Evolutionary conservation across 2,329 filamentous ascomycete genomes (phyloP).

Genomic region (Tolypocladium sp.): DNA sequence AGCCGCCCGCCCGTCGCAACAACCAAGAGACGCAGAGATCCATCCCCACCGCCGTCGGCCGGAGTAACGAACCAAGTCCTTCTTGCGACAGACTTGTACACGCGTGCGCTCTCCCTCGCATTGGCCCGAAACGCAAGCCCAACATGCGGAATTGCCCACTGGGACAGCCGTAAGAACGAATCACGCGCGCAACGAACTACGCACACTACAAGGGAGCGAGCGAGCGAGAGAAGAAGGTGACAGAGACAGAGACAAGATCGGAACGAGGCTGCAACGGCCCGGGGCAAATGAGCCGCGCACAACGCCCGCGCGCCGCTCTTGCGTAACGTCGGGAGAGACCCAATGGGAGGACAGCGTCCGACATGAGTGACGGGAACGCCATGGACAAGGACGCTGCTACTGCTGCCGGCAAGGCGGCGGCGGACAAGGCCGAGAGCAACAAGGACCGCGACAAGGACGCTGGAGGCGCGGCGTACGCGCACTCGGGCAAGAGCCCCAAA

Average conservation of each 20-base stretch:
- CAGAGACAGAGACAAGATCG: background rate
- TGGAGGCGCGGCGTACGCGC: background rate
- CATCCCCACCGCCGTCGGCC: background rate
- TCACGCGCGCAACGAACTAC: background rate
- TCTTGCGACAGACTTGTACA: background rate
- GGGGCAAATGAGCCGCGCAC: constrained; percentile 1
- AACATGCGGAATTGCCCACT: background rate
- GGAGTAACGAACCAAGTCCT: background rate
- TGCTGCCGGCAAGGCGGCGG: constrained; percentile 14
- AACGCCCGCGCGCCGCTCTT: constrained; percentile 1
- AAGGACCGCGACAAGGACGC: constrained; percentile 15
- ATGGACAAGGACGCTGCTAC: constrained; percentile 21
- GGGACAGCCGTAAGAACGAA: background rate
- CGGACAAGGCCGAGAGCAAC: constrained; percentile 19
- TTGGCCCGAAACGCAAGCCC: background rate
- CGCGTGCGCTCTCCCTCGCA: background rate
- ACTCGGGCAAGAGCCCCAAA: constrained; percentile 53
- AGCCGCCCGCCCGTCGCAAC: background rate
- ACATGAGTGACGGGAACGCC: constrained; percentile 23
- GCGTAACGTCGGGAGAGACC: constrained; percentile 13
- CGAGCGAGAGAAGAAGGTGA: background rate
- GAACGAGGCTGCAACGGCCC: constrained; percentile 3
- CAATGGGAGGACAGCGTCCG: constrained; percentile 17
- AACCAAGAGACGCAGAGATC: background rate
- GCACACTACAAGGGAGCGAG: background rate